Evolutionary conservation across 23 red algal species (phyloP).

Genomic region (Gracilaria caudata): DNA sequence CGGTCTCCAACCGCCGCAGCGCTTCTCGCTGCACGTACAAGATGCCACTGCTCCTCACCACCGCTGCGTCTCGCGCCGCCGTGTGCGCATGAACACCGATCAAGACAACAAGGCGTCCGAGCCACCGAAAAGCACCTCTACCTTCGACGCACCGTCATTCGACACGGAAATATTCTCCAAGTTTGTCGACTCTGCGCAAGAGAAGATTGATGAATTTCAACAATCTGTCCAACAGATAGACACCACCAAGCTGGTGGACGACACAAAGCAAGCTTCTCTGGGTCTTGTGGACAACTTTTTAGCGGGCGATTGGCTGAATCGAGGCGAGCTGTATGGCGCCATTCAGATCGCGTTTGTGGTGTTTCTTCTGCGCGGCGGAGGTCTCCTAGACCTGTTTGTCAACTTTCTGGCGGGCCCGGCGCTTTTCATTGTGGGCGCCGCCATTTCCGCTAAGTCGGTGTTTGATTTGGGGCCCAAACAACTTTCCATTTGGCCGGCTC

Average conservation of each 20-base stretch:
- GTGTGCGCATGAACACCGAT: conserved; percentile 16
- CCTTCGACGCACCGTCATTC: conserved; percentile 48
- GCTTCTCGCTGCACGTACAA: not conserved
- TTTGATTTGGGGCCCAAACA: conserved; percentile 88
- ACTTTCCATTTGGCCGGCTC: conserved; percentile 87
- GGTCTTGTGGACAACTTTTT: conserved; percentile 86
- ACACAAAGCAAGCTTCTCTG: conserved; percentile 58
- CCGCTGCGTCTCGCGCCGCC: not conserved
- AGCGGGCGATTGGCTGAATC: conserved; percentile 94
- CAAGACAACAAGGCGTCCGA: not conserved
- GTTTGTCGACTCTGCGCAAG: conserved; percentile 61
- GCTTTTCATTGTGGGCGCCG: conserved; percentile 73
- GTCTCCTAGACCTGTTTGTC: conserved; percentile 70
- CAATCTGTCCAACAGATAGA: conserved; percentile 63
- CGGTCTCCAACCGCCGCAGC: not conserved
- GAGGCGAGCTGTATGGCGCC: conserved; percentile 89
- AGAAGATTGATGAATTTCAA: conserved; percentile 57
- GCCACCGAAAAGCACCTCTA: conserved; percentile 4
- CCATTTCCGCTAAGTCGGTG: conserved; percentile 68
- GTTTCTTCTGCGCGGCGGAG: conserved; percentile 74
- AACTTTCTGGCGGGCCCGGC: conserved; percentile 82
- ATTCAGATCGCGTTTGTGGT: conserved; percentile 84
- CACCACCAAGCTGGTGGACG: conserved; percentile 54
- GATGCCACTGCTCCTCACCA: not conserved
- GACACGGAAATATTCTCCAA: conserved; percentile 66